Conservation (phyloP, 345 rosid species). For the Linum trigynum region DNA sequence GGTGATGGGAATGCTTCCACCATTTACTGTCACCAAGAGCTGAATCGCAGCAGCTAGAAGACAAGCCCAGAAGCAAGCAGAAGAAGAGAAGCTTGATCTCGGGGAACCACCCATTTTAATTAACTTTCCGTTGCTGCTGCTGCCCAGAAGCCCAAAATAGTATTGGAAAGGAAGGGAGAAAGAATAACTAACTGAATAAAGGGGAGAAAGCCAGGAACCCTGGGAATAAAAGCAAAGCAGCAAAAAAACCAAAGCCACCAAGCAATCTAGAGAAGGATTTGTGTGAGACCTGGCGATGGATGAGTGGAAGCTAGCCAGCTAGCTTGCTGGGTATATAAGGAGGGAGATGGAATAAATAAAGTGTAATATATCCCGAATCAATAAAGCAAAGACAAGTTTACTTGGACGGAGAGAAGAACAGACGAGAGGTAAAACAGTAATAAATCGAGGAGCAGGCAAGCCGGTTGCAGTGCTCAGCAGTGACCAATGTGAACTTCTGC, state of each 20-base stretch:
- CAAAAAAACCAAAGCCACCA: not conserved
- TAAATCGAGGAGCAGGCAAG: too few species aligned
- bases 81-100: not conserved
- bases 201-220: not conserved
- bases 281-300: not conserved
- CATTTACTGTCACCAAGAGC: not conserved
- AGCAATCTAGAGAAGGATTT: not conserved
- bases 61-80: not conserved
- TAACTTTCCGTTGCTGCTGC: not conserved
- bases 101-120: not conserved
- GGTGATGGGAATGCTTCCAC: not conserved
- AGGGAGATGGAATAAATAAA: not conserved
- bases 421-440: not conserved
- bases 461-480: too few species aligned
- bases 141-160: conserved; percentile 26
- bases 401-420: not conserved
- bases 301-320: not conserved
- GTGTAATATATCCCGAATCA: too few species aligned
- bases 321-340: too few species aligned
- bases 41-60: not conserved
- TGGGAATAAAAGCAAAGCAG: too few species aligned
- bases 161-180: too few species aligned
- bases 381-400: not conserved
- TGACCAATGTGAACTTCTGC: too few species aligned
- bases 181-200: not conserved